phyloP scores from a whole-genome alignment of 1,139 yeast species.

The Hansenula sp. region DNA sequence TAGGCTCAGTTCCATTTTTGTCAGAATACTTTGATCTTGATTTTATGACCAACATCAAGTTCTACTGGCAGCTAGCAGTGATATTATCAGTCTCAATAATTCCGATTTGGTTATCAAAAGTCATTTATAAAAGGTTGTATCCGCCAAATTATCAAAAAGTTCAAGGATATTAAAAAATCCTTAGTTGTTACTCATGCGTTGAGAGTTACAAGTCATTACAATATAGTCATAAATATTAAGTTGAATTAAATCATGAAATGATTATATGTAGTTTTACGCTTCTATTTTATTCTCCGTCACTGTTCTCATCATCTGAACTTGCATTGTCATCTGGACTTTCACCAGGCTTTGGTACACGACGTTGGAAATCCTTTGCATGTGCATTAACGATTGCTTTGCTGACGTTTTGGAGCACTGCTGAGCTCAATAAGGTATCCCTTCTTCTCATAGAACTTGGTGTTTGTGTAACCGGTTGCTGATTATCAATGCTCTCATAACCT shows the following conservation, averaged over 20 bases:
- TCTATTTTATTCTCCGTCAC: conserved; percentile 26
- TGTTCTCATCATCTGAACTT: conserved; percentile 28
- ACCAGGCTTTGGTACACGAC: conserved; percentile 28
- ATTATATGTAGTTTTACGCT: not conserved
- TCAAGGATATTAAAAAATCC: conserved; percentile 53
- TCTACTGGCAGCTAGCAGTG: conserved; percentile 65
- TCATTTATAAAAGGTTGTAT: conserved; percentile 67
- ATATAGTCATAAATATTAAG: too few species aligned
- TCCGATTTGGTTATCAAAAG: conserved; percentile 87
- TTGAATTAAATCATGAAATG: too few species aligned
- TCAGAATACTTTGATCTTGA: conserved; percentile 77
- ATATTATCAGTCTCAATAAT: conserved; percentile 69
- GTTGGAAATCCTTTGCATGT: conserved; percentile 85
- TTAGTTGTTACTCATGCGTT: too few species aligned
- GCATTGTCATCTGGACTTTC: conserved; percentile 33
- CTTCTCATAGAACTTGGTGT: conserved; percentile 7
- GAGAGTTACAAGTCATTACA: not conserved
- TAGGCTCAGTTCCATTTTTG: conserved; percentile 77
- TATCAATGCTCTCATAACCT: conserved; percentile 5
- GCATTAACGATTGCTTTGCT: conserved; percentile 71
- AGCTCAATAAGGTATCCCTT: conserved; percentile 16
- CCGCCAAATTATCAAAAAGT: conserved; percentile 99
- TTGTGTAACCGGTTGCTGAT: conserved; percentile 1
- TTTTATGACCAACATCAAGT: conserved; percentile 55
- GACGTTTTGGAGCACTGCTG: conserved; percentile 42